Evolutionary conservation across 148 eudicot genomes (phyloP), one percentile per base, ranked within the genome.

Genomic region (Fallopia convolvulus): DNA sequence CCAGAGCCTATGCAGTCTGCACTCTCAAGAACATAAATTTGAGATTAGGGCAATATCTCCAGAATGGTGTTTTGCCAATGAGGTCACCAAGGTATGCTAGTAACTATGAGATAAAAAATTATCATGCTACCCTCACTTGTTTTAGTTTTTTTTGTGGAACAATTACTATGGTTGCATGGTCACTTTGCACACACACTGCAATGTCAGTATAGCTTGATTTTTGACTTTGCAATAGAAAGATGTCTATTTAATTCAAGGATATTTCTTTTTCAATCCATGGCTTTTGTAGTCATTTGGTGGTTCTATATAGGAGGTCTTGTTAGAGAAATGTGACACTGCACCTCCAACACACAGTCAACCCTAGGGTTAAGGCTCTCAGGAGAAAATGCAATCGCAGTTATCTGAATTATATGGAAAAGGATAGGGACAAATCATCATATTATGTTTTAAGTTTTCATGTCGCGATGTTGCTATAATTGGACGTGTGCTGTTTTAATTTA

Each of bases 11-110:
- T 66, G 40, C 15, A 66, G 72, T 66, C 72, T 40, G 18, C 0
- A 17, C n/a, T 66, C 72, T 26, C 82, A 85, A 72, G 83, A 80
- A 23, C 94, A 93, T 82, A 91, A 82, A 83, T 93, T 93, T 76
- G 86, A 87, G 3, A 93, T 93, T 76, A 87, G 80, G 33, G 92
- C 87, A 77, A 80, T 93, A 79, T 88, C 89, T 55, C 98, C 98
- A 36, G 89, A 88, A 63, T 93, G 94, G 97, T 89, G 93, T 79
- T 93, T 85, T 84, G 78, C 86, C 50, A 79, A 85, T n/a, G 90
- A 87, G 79, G 74, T 82, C 60, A 85, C 94, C 8, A 91, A 89
- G 93, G 98, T 91, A 85, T 48, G 41, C 79, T 36, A 75, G 41
- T 23, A 17, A 74, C 17, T 70, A 75, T 26, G 2, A 30, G 33